Base-by-base conservation (phyloP, 129 eudicot species). In the Chrysanthemum seticuspe region DNA sequence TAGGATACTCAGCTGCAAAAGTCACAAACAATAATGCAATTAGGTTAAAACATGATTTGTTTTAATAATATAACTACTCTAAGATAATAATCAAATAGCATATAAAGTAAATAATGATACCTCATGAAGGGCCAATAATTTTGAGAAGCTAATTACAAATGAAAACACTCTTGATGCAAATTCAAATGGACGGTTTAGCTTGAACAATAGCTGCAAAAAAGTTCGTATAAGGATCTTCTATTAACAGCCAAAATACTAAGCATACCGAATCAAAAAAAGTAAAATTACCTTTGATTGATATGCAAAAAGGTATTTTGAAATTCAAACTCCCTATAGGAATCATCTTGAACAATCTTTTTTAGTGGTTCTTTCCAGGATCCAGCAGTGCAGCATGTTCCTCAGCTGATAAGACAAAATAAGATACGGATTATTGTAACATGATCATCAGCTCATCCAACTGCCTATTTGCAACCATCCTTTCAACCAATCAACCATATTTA, bases 231-330 rank as follows among this genome's bases (percentile, higher is more conserved):
- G 62, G 4, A 71, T 45, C 10, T 56, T 55, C 34, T 3, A 36
- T 13, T 55, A 49, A 36, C 14, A 69, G 10, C 40, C 62, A 12
- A 47, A n/a, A 23, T 57, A 58, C 6, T 10, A 47, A 60, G 40
- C 59, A 54, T 51, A 67, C 44, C 48, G 68, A 76, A 76, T 63
- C 48, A 70, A 27, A 16, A 49, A 1, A 62, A 36, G 6, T 51
- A 53, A 21, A 50, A 27, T 44, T 83, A 94, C 98, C 97, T 88
- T 94, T 81, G 98, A 89, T 84, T 94, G 97, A 76, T 93, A 88
- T 72, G 98, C 93, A n/a, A 86, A 94, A 94, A 94, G 81, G 83
- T 94, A 94, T 83, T 94, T 96, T 74, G 93, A 79, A 89, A n/a
- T n/a, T 94, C 97, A 77, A 94, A 94, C 70, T 88, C 98, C 82